A percentile compares a stretch with the other conserved stretches of the same genome.
Conservation (phyloP, 2,329 filamentous ascomycete species). For the Colletotrichum kahawae region DNA sequence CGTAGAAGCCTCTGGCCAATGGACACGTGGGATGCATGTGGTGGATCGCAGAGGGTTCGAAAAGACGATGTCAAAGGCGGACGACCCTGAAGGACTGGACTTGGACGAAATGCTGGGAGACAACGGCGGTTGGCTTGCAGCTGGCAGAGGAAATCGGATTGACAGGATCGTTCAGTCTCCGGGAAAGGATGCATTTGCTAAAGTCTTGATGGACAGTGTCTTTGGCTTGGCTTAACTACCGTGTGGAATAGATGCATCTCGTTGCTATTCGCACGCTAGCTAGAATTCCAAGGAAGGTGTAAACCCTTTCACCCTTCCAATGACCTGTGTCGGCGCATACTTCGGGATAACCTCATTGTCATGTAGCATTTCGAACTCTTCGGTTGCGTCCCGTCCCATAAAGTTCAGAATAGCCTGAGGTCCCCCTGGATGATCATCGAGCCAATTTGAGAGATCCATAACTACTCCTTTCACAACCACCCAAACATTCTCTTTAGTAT, state of each 20-base stretch:
- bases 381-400: slow-evolving; percentile 95
- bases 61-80: slow-evolving; percentile 28
- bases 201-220: slow-evolving; percentile 67
- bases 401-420: slow-evolving; percentile 98
- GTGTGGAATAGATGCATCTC: too few species aligned
- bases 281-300: too few species aligned
- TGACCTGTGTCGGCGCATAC: slow-evolving; percentile 92
- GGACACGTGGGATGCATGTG: slow-evolving; percentile 92
- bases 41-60: slow-evolving; percentile 68
- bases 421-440: slow-evolving; percentile 97
- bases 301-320: slow-evolving; percentile 86
- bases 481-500: slow-evolving; percentile 98
- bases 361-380: slow-evolving; percentile 98
- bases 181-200: slow-evolving; percentile 70
- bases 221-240: slow-evolving; percentile 49
- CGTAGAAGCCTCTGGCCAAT: slow-evolving; percentile 89
- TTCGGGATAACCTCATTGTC: slow-evolving; percentile 99
- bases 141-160: slow-evolving; percentile 78
- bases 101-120: slow-evolving; percentile 69
- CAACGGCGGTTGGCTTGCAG: slow-evolving; percentile 76
- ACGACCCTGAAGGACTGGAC: slow-evolving; percentile 39
- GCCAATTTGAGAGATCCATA: slow-evolving; percentile 92
- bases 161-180: slow-evolving; percentile 74
- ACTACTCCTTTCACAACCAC: slow-evolving; percentile 98
- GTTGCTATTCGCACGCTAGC: too few species aligned